Evolutionary conservation across 2,329 filamentous ascomycete species (phyloP).

Genomic region (Helminthosporium solani): DNA sequence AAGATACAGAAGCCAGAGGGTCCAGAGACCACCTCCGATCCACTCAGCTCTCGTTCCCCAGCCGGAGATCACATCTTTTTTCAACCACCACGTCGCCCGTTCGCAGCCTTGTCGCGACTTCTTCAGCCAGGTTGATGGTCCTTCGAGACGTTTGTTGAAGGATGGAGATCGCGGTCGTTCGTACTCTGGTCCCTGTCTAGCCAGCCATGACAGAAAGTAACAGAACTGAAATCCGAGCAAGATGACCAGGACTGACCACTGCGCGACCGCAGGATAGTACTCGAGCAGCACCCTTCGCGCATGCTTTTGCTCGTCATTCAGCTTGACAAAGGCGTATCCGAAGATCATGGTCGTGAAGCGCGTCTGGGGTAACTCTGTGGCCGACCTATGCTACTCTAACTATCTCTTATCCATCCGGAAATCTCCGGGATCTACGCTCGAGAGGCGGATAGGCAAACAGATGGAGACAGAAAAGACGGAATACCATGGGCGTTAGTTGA

Average conservation of each 20-base stretch:
- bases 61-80: slow-evolving; percentile 45
- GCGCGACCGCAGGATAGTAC: slow-evolving; percentile 56
- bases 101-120: slow-evolving; percentile 26
- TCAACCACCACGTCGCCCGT: slow-evolving; percentile 47
- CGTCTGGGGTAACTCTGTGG: slow-evolving; percentile 3
- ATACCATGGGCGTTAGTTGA: too few species aligned
- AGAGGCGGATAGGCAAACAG: too few species aligned
- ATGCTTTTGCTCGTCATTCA: slow-evolving; percentile 52
- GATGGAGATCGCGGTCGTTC: slow-evolving; percentile 46
- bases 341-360: slow-evolving; percentile 20
- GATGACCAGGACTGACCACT: slow-evolving; percentile 54
- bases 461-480: too few species aligned
- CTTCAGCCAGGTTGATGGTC: slow-evolving; percentile 24
- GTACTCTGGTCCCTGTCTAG: slow-evolving; percentile 26
- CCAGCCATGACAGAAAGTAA: slow-evolving; percentile 40
- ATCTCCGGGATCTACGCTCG: not conserved
- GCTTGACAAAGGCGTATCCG: slow-evolving; percentile 56
- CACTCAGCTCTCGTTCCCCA: slow-evolving; percentile 56
- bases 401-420: slow-evolving; percentile 5
- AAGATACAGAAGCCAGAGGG: slow-evolving; percentile 54
- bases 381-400: not conserved
- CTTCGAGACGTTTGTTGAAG: slow-evolving; percentile 35
- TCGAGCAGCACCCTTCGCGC: slow-evolving; percentile 56
- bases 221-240: slow-evolving; percentile 46
- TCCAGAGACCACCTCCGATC: slow-evolving; percentile 51